Base-by-base conservation (phyloP, 257 asterid species). In the Solanum chilense region DNA sequence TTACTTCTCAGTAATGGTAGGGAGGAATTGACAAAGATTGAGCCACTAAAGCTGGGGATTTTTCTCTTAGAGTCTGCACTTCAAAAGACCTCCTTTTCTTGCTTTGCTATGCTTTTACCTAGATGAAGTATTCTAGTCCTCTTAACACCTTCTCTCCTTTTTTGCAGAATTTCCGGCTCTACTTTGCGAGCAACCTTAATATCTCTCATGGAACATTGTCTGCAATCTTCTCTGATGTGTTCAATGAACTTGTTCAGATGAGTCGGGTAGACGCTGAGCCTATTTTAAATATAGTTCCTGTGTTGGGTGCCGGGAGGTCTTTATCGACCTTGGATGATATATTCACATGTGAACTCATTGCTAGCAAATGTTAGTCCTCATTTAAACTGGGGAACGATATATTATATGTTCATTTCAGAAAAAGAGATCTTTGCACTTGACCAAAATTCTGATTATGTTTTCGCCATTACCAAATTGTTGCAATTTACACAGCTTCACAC, bases 271-370 rank as follows among this genome's bases (percentile, higher is more conserved):
- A 86, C 82, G 87, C 82, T 37, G 91, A 83, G 82, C 94, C 94
- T 10, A 49, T 92, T 3, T 95, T 95, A 90, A 94, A 91, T 92
- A 88, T 97, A 56, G 92, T 97, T 86, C 98, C 98, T 7, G 96
- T 94, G 74, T 85, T 94, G 90, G 97, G 96, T 64, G 92, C 96
- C 49, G 99, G 99, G 85, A 89, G 84, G 71, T 93, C 93, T 12
- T 94, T 96, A 3, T 83, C 82, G 20, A 74, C 82, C 31, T 74
- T 74, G 82, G 92, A 93, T 80, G 94, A 93, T 81, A 86, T 95
- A 80, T 90, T 95, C 84, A 94, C 95, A 27, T 97, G 98, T 74
- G 99, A 97, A 91, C 89, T 97, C 70, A 87, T 93, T 89, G 96
- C 97, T 76, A 92, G 89, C 81, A 95, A 93, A 91, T 87, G 75